Conservation (phyloP, 108 stramenopile species). For the Mayamaea pseudoterrestris region DNA sequence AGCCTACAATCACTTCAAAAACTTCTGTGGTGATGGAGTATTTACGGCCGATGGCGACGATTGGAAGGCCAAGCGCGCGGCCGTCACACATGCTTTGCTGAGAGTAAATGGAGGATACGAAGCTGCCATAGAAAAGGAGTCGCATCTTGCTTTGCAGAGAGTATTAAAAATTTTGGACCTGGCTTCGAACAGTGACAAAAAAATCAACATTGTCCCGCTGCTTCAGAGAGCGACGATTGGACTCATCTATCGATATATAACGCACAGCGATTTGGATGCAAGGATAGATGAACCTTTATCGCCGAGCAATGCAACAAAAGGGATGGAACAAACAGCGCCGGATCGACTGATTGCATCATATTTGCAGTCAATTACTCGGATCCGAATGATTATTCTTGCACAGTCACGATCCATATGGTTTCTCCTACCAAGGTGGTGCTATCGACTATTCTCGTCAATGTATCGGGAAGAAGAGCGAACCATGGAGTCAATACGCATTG, state of each 20-base stretch:
- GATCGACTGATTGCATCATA: conserved; percentile 32
- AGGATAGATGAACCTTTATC: neutral
- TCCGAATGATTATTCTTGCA: conserved; percentile 85
- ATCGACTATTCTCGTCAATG: conserved; percentile 63
- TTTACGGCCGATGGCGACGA: conserved; percentile 86
- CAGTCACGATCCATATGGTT: conserved; percentile 87
- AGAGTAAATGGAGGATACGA: conserved; percentile 2
- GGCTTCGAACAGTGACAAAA: neutral
- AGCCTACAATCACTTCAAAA: conserved; percentile 86
- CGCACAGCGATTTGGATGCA: conserved; percentile 22
- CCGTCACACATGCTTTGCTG: conserved; percentile 64
- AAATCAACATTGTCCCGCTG: conserved; percentile 54
- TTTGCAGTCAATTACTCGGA: conserved; percentile 67
- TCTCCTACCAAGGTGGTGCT: conserved; percentile 75
- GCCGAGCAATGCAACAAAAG: neutral
- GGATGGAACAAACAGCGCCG: neutral
- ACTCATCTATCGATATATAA: conserved; percentile 72
- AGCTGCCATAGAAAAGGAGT: conserved; percentile 32
- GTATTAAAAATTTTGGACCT: conserved; percentile 16
- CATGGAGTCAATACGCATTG: conserved; percentile 66
- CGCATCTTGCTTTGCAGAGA: conserved; percentile 45
- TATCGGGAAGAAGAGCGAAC: conserved; percentile 66
- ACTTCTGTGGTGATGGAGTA: conserved; percentile 84
- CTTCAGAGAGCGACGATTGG: conserved; percentile 64
- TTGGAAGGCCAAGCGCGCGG: conserved; percentile 82